A percentile compares a stretch with the other conserved stretches of the same genome.
phyloP scores from a whole-genome alignment of 371 early-diverging fungal species.

The Apophysomyces elegans region DNA sequence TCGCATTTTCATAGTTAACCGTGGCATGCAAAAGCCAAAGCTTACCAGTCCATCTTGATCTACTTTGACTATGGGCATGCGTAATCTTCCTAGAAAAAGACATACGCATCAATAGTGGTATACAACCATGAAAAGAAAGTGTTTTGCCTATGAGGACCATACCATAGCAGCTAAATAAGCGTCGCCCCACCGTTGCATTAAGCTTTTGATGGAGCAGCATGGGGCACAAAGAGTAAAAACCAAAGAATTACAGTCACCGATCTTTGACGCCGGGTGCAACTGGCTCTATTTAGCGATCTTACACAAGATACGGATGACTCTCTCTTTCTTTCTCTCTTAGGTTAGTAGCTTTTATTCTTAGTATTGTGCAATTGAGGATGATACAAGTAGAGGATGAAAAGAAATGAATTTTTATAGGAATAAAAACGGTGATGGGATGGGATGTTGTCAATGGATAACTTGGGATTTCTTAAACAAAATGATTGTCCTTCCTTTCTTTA shows the following conservation, averaged over 20 bases:
- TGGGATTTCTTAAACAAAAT: neutral
- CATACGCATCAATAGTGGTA: neutral
- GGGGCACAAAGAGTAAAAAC: neutral
- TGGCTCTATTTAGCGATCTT: no score
- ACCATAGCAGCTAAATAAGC: neutral
- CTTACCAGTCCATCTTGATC: slow-evolving; percentile 9
- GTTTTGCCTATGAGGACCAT: neutral
- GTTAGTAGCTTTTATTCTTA: no score
- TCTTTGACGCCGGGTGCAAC: no score
- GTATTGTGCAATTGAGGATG: no score
- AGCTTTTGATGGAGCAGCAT: neutral
- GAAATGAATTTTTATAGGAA: no score
- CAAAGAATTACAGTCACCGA: no score
- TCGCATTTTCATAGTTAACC: neutral
- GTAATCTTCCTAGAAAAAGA: neutral
- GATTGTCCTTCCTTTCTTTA: slow-evolving; percentile 17
- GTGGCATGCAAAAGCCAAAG: neutral
- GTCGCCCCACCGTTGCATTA: neutral
- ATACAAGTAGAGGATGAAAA: no score
- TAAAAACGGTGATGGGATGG: no score
- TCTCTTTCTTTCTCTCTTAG: no score
- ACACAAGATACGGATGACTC: no score
- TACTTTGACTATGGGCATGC: neutral
- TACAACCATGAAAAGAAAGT: neutral
- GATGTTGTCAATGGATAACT: no score